Conservation (phyloP, 2,329 filamentous ascomycete genomes). For the Alternaria ethzedia region DNA sequence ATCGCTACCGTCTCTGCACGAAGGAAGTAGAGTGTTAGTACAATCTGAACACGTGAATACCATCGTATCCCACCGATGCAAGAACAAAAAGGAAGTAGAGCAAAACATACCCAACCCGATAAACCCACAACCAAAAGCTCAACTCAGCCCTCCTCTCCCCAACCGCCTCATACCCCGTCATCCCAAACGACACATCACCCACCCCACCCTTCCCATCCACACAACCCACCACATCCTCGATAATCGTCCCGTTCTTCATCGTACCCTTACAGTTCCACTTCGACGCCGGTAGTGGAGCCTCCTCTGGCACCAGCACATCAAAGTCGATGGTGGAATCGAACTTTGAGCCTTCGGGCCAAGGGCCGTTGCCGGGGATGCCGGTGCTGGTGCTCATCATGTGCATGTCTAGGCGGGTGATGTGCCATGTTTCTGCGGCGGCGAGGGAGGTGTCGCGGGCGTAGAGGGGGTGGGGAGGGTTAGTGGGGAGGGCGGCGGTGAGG, state of each 20-base stretch:
- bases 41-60: too few relatives aligned
- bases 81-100: too few relatives aligned
- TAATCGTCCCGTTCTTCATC: constrained; percentile 22
- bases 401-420: constrained; percentile 27
- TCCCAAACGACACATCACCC: constrained; percentile 2
- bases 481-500: not conserved
- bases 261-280: constrained; percentile 13
- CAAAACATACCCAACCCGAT: not conserved
- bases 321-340: constrained; percentile 36
- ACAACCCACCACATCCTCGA: not conserved
- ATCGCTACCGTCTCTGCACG: not conserved
- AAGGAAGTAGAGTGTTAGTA: rapidly evolving
- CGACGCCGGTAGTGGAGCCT: not conserved
- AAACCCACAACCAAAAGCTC: constrained; percentile 10
- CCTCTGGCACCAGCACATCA: constrained; percentile 17
- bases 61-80: too few relatives aligned
- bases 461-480: not conserved
- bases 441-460: not conserved
- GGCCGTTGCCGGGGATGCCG: constrained; percentile 24
- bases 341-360: constrained; percentile 24
- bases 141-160: constrained; percentile 11
- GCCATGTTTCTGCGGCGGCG: constrained; percentile 16
- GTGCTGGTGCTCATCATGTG: constrained; percentile 37
- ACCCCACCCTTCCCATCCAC: not conserved
- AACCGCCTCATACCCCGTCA: not conserved